Percentiles rank a stretch among this genome's conserved stretches.
Conservation (phyloP, 1,139 yeast species). For the Yamadazyma epiphylla region DNA sequence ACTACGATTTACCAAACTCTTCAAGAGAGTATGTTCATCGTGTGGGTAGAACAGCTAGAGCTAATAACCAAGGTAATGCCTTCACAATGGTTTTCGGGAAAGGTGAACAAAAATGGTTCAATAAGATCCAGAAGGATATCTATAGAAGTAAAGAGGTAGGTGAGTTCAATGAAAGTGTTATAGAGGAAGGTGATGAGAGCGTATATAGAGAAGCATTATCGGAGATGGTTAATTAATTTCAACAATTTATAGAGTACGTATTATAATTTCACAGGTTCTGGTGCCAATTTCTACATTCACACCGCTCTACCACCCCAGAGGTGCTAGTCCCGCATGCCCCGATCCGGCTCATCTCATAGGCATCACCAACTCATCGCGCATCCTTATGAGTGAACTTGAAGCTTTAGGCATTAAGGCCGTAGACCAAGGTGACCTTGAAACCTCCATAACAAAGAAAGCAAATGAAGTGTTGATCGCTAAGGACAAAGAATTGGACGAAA, state of each 20-base stretch:
- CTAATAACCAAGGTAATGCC: constrained; percentile 73
- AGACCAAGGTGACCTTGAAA: constrained; percentile 74
- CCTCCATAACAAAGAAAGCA: constrained; percentile 67
- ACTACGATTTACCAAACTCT: constrained; percentile 87
- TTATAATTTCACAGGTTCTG: too few relatives aligned
- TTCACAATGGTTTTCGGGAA: constrained; percentile 67
- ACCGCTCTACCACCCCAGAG: too few relatives aligned
- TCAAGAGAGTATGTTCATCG: constrained; percentile 92
- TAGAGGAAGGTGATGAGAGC: constrained; percentile 23
- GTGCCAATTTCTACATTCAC: too few relatives aligned
- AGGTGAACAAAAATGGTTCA: constrained; percentile 71
- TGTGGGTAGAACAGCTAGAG: constrained; percentile 96
- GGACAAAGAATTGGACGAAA: constrained; percentile 70
- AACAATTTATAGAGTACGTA: too few relatives aligned
- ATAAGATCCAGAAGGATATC: constrained; percentile 44
- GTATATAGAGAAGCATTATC: constrained; percentile 23
- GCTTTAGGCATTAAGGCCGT: constrained; percentile 45
- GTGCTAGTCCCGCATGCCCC: too few relatives aligned
- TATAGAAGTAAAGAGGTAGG: constrained; percentile 24
- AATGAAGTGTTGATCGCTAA: constrained; percentile 55
- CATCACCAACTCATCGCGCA: too few relatives aligned
- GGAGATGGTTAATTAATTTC: too few relatives aligned
- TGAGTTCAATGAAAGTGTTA: constrained; percentile 17
- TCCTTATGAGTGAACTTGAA: constrained; percentile 16
- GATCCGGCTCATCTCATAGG: too few relatives aligned